Conservation (phyloP, 805 yeast genomes). For the Sugiyamaella chiloensis region DNA sequence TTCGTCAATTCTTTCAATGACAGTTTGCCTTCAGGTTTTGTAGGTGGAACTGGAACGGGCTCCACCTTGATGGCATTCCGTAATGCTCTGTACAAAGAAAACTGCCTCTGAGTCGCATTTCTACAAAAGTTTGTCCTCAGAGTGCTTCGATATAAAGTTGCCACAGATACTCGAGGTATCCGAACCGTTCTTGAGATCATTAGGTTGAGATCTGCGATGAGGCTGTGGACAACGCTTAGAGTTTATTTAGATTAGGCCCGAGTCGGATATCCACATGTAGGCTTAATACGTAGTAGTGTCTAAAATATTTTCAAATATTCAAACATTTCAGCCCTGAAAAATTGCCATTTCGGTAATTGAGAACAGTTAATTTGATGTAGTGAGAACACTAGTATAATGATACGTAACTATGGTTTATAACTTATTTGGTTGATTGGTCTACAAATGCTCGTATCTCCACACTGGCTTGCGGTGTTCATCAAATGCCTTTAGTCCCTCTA, state of each 20-base stretch:
- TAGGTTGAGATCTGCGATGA: no score
- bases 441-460: slow-evolving; percentile 23
- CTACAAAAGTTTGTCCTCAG: not conserved
- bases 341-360: no score
- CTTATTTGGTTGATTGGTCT: no score
- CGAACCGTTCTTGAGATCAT: not conserved
- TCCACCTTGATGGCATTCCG: not conserved
- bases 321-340: no score
- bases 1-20: slow-evolving; percentile 59
- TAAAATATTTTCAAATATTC: no score
- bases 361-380: no score
- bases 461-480: slow-evolving; percentile 25
- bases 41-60: not conserved
- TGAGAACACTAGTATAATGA: no score
- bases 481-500: slow-evolving; percentile 27
- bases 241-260: no score
- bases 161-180: not conserved
- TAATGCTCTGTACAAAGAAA: not conserved
- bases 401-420: no score
- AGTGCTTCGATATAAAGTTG: not conserved
- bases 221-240: no score
- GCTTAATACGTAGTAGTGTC: no score
- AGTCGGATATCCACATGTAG: no score
- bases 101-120: not conserved
- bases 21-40: slow-evolving; percentile 8